These are phyloP conservation scores for Tetracladium maxilliforme DNA, from an alignment of 2,329 filamentous ascomycete species.

Conservation along the genomic window DNA sequence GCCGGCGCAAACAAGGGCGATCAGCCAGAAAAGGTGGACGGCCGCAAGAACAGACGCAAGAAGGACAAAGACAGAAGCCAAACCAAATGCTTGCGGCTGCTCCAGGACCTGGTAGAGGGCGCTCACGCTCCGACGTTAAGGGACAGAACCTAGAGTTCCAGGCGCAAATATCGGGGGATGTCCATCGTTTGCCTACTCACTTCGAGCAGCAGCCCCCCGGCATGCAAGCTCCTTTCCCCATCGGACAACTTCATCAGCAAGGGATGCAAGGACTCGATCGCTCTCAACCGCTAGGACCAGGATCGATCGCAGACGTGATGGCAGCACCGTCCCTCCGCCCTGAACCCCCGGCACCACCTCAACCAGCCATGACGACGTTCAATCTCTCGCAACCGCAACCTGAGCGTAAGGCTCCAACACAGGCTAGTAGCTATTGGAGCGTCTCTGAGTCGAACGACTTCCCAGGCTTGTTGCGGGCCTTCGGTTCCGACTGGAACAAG, in stretches of 20 bases:
- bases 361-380: constrained; percentile 32
- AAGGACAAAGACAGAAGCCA: constrained; percentile 24
- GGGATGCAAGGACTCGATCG: constrained; percentile 17
- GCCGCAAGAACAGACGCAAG: constrained; percentile 22
- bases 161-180: too few relatives aligned
- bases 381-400: constrained; percentile 24
- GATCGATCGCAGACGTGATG: constrained; percentile 36
- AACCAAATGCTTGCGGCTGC: constrained; percentile 19
- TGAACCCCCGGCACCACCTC: constrained; percentile 31
- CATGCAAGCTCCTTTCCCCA: constrained; percentile 25
- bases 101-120: constrained; percentile 21
- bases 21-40: constrained; percentile 24
- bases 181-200: too few relatives aligned
- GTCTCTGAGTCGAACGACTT: constrained; percentile 71
- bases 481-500: constrained; percentile 64
- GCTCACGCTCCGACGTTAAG: constrained; percentile 23
- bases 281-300: constrained; percentile 15
- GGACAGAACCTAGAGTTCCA: too few relatives aligned
- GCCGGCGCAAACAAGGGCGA: constrained; percentile 21
- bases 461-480: constrained; percentile 53
- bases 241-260: constrained; percentile 9
- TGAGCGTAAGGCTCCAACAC: constrained; percentile 12
- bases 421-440: constrained; percentile 61
- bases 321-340: too few relatives aligned
- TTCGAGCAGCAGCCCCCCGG: constrained; percentile 26